Percentiles rank a stretch among this genome's conserved stretches.
Conservation (phyloP, 768 basidiomycete genomes). For the Termitomyces sp. region DNA sequence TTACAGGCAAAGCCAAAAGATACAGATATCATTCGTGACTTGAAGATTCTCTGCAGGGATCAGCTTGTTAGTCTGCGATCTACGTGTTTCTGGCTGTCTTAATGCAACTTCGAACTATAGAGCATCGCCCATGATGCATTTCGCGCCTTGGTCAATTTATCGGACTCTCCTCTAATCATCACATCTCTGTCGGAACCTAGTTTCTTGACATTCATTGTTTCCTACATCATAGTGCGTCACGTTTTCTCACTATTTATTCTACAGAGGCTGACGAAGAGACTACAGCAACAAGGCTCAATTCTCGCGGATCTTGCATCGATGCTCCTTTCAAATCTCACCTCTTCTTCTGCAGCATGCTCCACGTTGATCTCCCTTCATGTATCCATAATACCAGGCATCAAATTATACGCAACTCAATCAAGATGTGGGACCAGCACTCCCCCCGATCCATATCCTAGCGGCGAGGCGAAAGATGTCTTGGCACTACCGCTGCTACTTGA, state of each 20-base stretch:
- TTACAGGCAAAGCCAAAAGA: conserved; percentile 51
- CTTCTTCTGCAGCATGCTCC: conserved; percentile 62
- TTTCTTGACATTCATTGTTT: conserved; percentile 78
- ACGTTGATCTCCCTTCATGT: conserved; percentile 62
- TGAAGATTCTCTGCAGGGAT: conserved; percentile 86
- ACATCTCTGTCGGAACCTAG: conserved; percentile 59
- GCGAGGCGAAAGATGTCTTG: conserved; percentile 42
- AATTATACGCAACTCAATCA: conserved; percentile 70
- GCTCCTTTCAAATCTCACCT: conserved; percentile 92
- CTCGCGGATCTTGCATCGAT: conserved; percentile 96
- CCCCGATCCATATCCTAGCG: conserved; percentile 66
- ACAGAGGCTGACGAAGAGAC: conserved; percentile 1
- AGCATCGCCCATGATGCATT: conserved; percentile 93
- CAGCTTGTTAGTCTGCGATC: conserved; percentile 52
- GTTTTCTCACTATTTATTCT: not conserved
- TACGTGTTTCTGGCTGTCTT: not conserved
- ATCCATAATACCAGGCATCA: conserved; percentile 46
- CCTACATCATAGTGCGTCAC: conserved; percentile 82
- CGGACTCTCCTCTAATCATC: conserved; percentile 72
- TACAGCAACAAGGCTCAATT: conserved; percentile 81
- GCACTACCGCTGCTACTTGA: conserved; percentile 85
- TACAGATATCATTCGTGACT: conserved; percentile 65
- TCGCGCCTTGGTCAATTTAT: conserved; percentile 88
- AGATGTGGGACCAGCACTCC: conserved; percentile 74
- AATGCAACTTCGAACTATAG: conserved; percentile 32